These are phyloP conservation scores for Posidonia australis DNA, from an alignment of 106 monocot genomes.

Conservation along the genomic window DNA sequence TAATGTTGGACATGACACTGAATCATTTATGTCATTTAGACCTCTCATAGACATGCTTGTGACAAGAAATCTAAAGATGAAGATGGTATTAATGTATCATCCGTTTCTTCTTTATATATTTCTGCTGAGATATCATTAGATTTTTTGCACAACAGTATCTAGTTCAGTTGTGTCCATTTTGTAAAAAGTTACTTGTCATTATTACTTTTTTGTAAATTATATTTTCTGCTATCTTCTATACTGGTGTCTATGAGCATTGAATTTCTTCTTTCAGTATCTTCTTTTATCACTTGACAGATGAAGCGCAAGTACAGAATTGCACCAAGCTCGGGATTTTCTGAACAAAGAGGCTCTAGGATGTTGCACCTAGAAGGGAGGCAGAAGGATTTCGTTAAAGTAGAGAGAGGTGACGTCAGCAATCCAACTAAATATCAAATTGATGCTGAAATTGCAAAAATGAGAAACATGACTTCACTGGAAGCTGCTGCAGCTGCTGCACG, in stretches of 20 bases:
- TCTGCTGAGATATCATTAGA: too few relatives aligned
- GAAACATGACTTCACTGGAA: conserved; percentile 50
- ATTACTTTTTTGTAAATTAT: too few relatives aligned
- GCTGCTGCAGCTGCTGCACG: conserved; percentile 60
- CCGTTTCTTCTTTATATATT: too few relatives aligned
- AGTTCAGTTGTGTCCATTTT: too few relatives aligned
- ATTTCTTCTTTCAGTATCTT: not conserved
- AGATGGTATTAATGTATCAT: too few relatives aligned
- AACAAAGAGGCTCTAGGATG: conserved; percentile 30
- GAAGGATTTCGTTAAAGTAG: conserved; percentile 18
- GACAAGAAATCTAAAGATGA: too few relatives aligned
- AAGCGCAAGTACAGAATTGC: conserved; percentile 66
- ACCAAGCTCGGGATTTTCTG: conserved; percentile 24
- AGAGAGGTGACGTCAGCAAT: conserved; percentile 24
- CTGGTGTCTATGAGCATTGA: not conserved
- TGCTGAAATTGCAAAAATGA: conserved; percentile 43
- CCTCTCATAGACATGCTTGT: too few relatives aligned
- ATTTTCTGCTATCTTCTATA: too few relatives aligned
- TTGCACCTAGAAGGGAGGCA: conserved; percentile 25
- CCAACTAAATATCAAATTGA: conserved; percentile 41
- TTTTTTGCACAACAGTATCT: too few relatives aligned
- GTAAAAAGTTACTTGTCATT: too few relatives aligned
- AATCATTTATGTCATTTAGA: too few relatives aligned
- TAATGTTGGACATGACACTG: too few relatives aligned
- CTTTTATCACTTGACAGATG: conserved; percentile 26